Base-by-base conservation (phyloP, 1,284 basidiomycete species). In the Austropuccinia psidii region DNA sequence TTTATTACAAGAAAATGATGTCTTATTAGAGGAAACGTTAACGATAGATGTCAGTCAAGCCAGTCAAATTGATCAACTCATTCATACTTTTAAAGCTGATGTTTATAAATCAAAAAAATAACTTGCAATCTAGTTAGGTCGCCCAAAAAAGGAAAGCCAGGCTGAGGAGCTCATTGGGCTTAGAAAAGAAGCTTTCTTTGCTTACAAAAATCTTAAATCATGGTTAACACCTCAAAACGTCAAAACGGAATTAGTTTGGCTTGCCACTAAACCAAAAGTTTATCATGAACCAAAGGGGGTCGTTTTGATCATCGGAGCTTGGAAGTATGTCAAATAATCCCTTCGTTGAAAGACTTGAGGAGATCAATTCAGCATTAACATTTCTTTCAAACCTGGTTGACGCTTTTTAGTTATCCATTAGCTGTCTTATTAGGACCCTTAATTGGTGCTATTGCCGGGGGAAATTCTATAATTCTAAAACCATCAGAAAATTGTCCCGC, bases 371-470 rank as follows among this genome's bases (percentile, higher is more conserved):
- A 5, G 24, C 11, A n/a, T 52, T 15, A 19, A 47, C 8, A 21
- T 37, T 6, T 15, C 58, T 27, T 13, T 9, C 31, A 1, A 55
- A 1, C 43, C 39, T 41, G 43, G 35, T 50, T 13, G n/a, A n/a
- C n/a, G n/a, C n/a, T n/a, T n/a, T 27, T 7, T 27, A 73, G 70
- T 50, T 73, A 73, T 58, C 58, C 58, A 24, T 19, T 69, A 19
- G 24, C 78, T 21, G 76, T 81, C 29, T 76, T 78, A 60, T 64
- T 83, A 45, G 77, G 77, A n/a, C 82, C 82, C 19, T 72, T 82
- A n/a, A 76, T 82, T 52, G 80, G 78, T 24, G 82, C 82, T 21
- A 81, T 83, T 70, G 78, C 82, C 5, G 82, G 81, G 7, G 82
- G 82, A 13, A 81, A 81, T 76, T 79, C 81, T 1, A 78, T 78